Evolutionary conservation across 371 early-diverging fungal genomes (phyloP).

Genomic region (Catenaria anguillulae): DNA sequence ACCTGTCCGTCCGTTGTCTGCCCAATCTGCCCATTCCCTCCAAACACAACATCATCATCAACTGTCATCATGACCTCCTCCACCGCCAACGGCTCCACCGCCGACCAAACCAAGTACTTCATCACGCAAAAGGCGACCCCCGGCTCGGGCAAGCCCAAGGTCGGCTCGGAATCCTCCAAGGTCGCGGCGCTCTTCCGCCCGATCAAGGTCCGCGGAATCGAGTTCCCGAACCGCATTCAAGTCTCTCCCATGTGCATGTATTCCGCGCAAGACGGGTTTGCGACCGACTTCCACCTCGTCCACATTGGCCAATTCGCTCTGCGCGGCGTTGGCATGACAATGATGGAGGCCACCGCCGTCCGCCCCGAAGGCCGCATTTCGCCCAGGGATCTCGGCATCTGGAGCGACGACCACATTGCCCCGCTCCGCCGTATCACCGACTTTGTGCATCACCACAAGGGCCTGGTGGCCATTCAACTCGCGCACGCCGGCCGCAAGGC

Average conservation of each 20-base stretch:
- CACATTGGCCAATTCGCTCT: constrained; percentile 54
- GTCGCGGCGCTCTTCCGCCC: constrained; percentile 41
- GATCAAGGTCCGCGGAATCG: constrained; percentile 34
- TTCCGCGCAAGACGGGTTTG: constrained; percentile 30
- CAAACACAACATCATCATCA: no score
- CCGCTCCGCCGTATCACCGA: constrained; percentile 42
- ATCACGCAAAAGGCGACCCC: no score
- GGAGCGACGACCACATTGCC: constrained; percentile 56
- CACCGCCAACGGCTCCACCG: no score
- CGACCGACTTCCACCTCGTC: constrained; percentile 45
- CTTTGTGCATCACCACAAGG: constrained; percentile 44
- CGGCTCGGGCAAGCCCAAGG: neutral
- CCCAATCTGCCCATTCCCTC: no score
- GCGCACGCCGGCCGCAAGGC: constrained; percentile 68
- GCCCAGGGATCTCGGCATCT: constrained; percentile 57
- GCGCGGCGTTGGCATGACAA: constrained; percentile 53
- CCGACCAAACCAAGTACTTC: no score
- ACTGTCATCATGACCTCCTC: no score
- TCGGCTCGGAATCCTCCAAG: neutral
- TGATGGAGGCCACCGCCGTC: constrained; percentile 70
- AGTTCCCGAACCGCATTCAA: constrained; percentile 52
- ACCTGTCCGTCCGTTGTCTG: no score
- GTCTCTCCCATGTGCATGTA: constrained; percentile 69
- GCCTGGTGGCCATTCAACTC: constrained; percentile 53
- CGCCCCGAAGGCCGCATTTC: constrained; percentile 57